A percentile compares a stretch with the other conserved stretches of the same genome.
Conservation (phyloP, 140 eudicot species). For the Bidens hawaiensis region DNA sequence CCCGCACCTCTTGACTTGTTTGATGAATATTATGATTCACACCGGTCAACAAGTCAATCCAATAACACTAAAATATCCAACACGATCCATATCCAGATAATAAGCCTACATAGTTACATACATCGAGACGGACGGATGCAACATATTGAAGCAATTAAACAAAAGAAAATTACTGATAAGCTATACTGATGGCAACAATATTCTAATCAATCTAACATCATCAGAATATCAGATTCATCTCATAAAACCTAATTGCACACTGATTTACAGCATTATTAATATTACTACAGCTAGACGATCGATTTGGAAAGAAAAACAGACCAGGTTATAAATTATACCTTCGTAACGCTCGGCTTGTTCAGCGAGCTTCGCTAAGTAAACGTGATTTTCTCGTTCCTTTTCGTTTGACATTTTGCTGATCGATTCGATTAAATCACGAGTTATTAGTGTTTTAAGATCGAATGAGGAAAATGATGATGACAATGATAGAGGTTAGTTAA, state of each 20-base stretch:
- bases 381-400: slow-evolving; percentile 86
- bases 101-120: too few species aligned
- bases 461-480: not conserved
- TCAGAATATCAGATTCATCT: slow-evolving; percentile 7
- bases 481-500: too few species aligned
- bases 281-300: not conserved
- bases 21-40: too few species aligned
- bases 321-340: slow-evolving; percentile 36
- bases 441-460: not conserved
- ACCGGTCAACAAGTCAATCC: too few species aligned
- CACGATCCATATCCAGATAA: too few species aligned
- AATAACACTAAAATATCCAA: too few species aligned
- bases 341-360: slow-evolving; percentile 99
- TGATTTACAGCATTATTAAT: not conserved
- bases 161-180: too few species aligned
- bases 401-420: slow-evolving; percentile 56
- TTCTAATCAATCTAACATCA: not conserved
- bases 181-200: not conserved
- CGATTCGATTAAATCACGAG: not conserved
- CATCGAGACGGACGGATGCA: too few species aligned
- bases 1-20: too few species aligned
- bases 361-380: slow-evolving; percentile 91
- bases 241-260: not conserved
- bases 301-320: not conserved
- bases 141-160: too few species aligned